Evolutionary conservation across 169 alveolate genomes (phyloP).

Genomic region (Plasmodium relictum): DNA sequence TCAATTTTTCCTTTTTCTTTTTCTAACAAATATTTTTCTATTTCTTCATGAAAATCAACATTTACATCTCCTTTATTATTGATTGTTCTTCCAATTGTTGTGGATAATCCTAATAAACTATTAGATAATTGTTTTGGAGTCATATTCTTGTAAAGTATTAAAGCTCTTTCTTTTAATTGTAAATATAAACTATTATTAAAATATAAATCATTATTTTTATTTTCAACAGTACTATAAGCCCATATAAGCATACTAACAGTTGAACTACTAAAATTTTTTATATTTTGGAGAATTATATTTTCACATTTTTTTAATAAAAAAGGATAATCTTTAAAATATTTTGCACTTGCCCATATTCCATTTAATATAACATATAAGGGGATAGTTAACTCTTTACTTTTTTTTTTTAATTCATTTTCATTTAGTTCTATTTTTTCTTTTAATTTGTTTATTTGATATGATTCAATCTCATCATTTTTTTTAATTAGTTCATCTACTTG

Average conservation of each 20-base stretch:
- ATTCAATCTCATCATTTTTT: no score
- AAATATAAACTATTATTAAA: slow-evolving; percentile 40
- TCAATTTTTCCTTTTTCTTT: neutral
- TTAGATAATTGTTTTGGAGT: slow-evolving; percentile 73
- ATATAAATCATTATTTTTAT: slow-evolving; percentile 26
- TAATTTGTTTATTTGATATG: neutral
- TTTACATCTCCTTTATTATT: slow-evolving; percentile 21
- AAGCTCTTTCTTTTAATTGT: slow-evolving; percentile 52
- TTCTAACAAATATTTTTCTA: slow-evolving; percentile 25
- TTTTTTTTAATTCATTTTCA: neutral
- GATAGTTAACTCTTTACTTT: neutral
- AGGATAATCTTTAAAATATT: slow-evolving; percentile 64
- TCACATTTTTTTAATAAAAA: slow-evolving; percentile 54
- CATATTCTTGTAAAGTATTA: slow-evolving; percentile 22
- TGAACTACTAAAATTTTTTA: slow-evolving; percentile 37
- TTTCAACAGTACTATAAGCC: slow-evolving; percentile 72
- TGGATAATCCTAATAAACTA: slow-evolving; percentile 59
- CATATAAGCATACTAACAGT: slow-evolving; percentile 74
- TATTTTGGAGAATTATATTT: slow-evolving; percentile 32
- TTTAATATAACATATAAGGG: slow-evolving; percentile 52
- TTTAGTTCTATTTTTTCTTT: neutral
- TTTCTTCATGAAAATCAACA: slow-evolving; percentile 34
- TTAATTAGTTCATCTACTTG: neutral
- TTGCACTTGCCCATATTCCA: slow-evolving; percentile 72
- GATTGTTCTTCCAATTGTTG: slow-evolving; percentile 50